A percentile compares a stretch with the other conserved stretches of the same genome.
phyloP scores from a whole-genome alignment of 305 asterid species.

The Fraxinus sp. region DNA sequence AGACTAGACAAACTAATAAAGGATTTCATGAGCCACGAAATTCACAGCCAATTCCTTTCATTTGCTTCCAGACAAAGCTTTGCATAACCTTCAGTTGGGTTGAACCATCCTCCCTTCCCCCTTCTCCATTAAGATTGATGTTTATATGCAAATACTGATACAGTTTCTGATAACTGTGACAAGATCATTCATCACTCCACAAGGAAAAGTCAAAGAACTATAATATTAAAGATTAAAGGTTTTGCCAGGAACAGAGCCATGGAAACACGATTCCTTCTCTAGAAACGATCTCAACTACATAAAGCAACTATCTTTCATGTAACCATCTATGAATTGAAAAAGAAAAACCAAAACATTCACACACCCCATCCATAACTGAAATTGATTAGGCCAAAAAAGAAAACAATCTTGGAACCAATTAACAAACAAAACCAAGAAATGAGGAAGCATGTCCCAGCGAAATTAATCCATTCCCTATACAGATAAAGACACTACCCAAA shows the following conservation, averaged over 20 bases:
- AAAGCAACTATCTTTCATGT: neutral
- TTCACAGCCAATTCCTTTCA: neutral
- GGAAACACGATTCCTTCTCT: neutral
- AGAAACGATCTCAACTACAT: neutral
- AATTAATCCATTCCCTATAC: neutral
- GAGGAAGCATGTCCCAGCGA: neutral
- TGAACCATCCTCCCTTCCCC: neutral
- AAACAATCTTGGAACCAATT: neutral
- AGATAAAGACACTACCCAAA: neutral
- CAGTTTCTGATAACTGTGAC: neutral
- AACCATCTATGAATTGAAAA: neutral
- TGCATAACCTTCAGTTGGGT: neutral
- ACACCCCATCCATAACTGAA: neutral
- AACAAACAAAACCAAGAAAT: neutral
- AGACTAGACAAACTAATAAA: neutral
- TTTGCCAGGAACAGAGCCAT: neutral
- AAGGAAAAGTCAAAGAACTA: neutral
- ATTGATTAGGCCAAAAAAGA: neutral
- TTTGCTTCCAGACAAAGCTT: neutral
- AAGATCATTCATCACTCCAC: neutral
- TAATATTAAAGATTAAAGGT: neutral
- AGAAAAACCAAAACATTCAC: neutral
- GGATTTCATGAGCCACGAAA: neutral
- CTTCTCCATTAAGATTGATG: neutral
- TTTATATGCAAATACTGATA: neutral